phyloP scores from a whole-genome alignment of 805 yeast genomes.

The Peterozyma toletana region DNA sequence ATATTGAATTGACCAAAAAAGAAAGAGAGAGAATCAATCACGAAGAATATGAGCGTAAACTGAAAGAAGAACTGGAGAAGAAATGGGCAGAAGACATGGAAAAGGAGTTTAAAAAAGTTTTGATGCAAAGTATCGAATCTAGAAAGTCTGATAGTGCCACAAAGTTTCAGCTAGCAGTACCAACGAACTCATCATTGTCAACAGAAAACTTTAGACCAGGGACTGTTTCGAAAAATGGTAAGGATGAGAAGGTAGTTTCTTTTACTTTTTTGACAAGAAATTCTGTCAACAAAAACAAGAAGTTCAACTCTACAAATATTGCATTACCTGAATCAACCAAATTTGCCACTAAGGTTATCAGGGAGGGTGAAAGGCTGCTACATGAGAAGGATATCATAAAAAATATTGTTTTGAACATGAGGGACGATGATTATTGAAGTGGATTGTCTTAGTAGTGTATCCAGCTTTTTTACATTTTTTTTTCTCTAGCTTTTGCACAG shows the following conservation, averaged over 20 bases:
- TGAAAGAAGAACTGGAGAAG: slow-evolving; percentile 32
- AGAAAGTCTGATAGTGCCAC: slow-evolving; percentile 20
- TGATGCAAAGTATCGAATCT: slow-evolving; percentile 42
- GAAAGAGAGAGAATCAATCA: slow-evolving; percentile 12
- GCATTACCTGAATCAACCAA: slow-evolving; percentile 45
- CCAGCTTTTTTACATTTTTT: too few species aligned
- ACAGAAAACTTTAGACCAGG: background rate
- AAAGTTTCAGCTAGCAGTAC: background rate
- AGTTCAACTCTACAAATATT: slow-evolving; percentile 33
- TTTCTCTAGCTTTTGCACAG: too few species aligned
- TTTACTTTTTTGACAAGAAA: slow-evolving; percentile 51
- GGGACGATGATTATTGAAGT: background rate
- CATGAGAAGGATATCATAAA: slow-evolving; percentile 52
- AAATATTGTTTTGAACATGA: slow-evolving; percentile 42
- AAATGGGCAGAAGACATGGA: slow-evolving; percentile 48
- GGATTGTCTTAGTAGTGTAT: too few species aligned
- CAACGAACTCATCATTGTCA: slow-evolving; percentile 1
- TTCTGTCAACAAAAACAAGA: slow-evolving; percentile 28
- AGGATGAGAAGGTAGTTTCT: slow-evolving; percentile 16
- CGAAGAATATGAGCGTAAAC: slow-evolving; percentile 29
- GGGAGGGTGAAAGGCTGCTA: slow-evolving; percentile 41
- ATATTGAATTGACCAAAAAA: slow-evolving; percentile 15
- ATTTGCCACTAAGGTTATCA: slow-evolving; percentile 44
- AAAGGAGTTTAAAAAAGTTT: slow-evolving; percentile 44
- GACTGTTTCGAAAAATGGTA: too few species aligned